Conservation (phyloP, 208 protist species). For the Crithidia bombi region DNA sequence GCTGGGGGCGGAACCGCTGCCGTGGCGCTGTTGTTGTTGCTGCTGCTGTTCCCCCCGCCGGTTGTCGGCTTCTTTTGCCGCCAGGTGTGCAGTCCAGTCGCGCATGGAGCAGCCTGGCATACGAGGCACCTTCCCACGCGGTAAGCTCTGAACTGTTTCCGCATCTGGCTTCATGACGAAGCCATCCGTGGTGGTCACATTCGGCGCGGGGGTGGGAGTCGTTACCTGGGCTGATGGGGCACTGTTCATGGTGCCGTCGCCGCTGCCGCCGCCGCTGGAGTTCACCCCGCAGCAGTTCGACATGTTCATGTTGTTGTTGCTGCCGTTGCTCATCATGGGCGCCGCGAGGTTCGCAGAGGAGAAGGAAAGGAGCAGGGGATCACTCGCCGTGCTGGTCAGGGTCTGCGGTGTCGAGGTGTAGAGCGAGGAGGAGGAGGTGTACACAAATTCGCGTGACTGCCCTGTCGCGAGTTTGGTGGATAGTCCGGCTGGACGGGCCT, state of each 20-base stretch:
- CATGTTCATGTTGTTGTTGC: constrained; percentile 13
- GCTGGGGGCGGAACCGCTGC: constrained; percentile 4
- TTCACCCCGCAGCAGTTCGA: background rate
- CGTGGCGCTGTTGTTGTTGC: constrained; percentile 1
- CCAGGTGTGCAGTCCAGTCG: constrained; percentile 45
- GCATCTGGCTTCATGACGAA: constrained; percentile 32
- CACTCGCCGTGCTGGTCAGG: constrained; percentile 16
- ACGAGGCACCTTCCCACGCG: constrained; percentile 28
- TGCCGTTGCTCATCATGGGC: constrained; percentile 18
- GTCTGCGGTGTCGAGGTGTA: constrained; percentile 9
- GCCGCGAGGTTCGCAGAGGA: constrained; percentile 26
- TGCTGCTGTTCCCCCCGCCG: constrained; percentile 18
- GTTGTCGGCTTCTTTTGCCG: constrained; percentile 17
- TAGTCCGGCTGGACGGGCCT: background rate
- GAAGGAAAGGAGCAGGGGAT: constrained; percentile 13
- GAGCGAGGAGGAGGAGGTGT: constrained; percentile 9
- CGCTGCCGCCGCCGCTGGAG: background rate
- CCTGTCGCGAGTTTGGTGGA: background rate
- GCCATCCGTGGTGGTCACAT: background rate
- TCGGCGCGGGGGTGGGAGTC: background rate
- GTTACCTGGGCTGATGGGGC: background rate
- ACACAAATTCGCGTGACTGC: constrained; percentile 20
- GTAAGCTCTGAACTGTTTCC: constrained; percentile 25
- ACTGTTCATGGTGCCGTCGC: background rate
- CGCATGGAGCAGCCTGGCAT: constrained; percentile 47